Base-by-base conservation (phyloP, 345 rosid genomes). In the Pugionium dolabratum region DNA sequence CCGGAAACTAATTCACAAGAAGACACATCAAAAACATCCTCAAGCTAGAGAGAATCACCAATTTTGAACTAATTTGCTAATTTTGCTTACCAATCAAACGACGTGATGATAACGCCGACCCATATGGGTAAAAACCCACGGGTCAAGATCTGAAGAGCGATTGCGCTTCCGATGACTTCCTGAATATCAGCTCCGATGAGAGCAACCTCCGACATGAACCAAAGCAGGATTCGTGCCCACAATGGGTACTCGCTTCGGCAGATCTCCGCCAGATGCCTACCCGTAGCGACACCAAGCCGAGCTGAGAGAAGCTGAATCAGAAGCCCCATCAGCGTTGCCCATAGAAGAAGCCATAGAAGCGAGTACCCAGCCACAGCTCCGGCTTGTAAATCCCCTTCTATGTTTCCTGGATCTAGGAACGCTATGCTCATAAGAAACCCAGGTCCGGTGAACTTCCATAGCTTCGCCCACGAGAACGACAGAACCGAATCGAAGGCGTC, bases 371-470 rank as follows among this genome's bases (percentile, higher is more conserved):
- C 98, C 5, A 86, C 79, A 9, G 96, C 93, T 18, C 98, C 97
- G 11, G 96, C 88, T 83, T 92, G 98, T 32, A 92, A 84, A 82
- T 86, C 97, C 3, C 98, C 98, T 57, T 92, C 98, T 40, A 92
- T 71, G 77, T 90, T 92, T 51, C 97, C 98, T 25, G 96, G 98
- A 82, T 92, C 98, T 62, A 92, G 47, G 47, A 92, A 90, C 39
- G 91, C 98, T 11, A 92, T 89, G 83, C 95, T 85, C 96, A 92
- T 92, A 9, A 92, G 76, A 59, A 92, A 92, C 7, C 98, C 98
- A 2, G 98, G 98, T 39, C 98, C 98, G 3, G 93, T 89, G 73
- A 89, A 92, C 25, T 83, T 69, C 98, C 98, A 92, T 18, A 92
- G 88, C 81, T 83, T 92, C 47, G 79, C 82, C 95, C 93, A 92